Conservation (phyloP, 345 rosid genomes). For the Gossypium mustelinum region DNA sequence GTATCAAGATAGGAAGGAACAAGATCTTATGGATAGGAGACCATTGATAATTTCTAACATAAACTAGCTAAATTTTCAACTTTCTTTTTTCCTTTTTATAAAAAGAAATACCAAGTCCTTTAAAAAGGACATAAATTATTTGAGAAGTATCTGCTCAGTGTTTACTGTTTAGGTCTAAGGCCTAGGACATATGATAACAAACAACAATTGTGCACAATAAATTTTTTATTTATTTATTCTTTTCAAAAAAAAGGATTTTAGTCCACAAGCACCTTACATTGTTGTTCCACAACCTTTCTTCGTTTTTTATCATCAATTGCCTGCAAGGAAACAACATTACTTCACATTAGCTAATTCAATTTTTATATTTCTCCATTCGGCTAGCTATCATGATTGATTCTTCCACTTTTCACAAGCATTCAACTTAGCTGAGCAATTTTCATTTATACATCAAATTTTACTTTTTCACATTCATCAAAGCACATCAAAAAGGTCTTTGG, state of each 20-base stretch:
- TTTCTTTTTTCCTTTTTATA: no score
- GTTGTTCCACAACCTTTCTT: slow-evolving; percentile 25
- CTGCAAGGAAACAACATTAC: slow-evolving; percentile 29
- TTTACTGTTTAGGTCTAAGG: background rate
- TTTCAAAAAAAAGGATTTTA: slow-evolving; percentile 13
- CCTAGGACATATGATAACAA: background rate
- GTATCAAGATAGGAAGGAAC: no score
- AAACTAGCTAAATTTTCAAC: no score
- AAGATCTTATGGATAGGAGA: no score
- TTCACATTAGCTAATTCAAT: background rate
- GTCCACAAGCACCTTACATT: slow-evolving; percentile 43
- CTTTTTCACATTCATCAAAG: background rate
- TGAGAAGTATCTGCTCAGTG: background rate
- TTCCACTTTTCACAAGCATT: background rate
- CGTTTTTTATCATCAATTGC: slow-evolving; percentile 35
- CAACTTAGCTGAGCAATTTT: background rate
- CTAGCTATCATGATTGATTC: background rate
- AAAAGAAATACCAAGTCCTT: no score
- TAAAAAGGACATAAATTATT: background rate
- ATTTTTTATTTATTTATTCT: no score
- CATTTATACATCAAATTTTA: background rate
- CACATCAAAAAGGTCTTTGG: background rate
- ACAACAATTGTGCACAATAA: background rate
- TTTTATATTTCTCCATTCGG: no score
- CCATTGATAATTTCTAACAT: no score